phyloP scores from a whole-genome alignment of 306 rosid species.

The Acacia crassicarpa region DNA sequence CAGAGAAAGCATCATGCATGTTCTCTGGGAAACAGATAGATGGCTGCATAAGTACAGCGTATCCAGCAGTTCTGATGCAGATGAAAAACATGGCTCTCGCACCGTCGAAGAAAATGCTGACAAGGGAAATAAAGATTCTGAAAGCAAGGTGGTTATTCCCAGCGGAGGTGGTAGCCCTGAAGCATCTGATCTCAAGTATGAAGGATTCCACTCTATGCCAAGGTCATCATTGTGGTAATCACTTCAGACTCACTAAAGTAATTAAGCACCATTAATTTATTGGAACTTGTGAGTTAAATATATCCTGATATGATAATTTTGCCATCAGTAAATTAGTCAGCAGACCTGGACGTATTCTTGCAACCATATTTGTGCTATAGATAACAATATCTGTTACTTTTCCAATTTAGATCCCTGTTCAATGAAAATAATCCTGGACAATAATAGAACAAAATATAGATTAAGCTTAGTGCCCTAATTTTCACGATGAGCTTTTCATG shows the following conservation, averaged over 20 bases:
- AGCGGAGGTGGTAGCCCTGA: slow-evolving; percentile 76
- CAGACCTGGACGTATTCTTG: slow-evolving; percentile 16
- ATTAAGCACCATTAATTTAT: background rate
- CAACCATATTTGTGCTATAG: background rate
- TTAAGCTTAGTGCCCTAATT: background rate
- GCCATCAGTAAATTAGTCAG: background rate
- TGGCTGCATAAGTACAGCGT: slow-evolving; percentile 83
- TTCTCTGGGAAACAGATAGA: slow-evolving; percentile 98
- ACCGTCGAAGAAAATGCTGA: slow-evolving; percentile 44
- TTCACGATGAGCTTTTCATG: slow-evolving; percentile 26
- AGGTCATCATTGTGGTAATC: slow-evolving; percentile 82
- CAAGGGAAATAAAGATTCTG: slow-evolving; percentile 47
- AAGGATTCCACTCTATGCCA: slow-evolving; percentile 47
- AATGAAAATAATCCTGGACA: slow-evolving; percentile 3
- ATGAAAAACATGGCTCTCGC: slow-evolving; percentile 38
- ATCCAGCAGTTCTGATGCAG: slow-evolving; percentile 46
- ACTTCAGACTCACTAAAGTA: slow-evolving; percentile 29
- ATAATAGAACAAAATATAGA: slow-evolving; percentile 8
- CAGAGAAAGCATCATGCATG: slow-evolving; percentile 98
- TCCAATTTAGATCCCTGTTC: background rate
- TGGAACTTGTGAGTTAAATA: slow-evolving; percentile 16
- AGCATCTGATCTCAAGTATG: slow-evolving; percentile 48
- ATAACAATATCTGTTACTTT: background rate
- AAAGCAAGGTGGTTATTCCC: slow-evolving; percentile 54
- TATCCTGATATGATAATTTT: slow-evolving; percentile 13